A percentile compares a stretch with the other conserved stretches of the same genome.
These are phyloP conservation scores for Ballota nigra DNA, from an alignment of 257 asterid genomes.

Conservation along the genomic window DNA sequence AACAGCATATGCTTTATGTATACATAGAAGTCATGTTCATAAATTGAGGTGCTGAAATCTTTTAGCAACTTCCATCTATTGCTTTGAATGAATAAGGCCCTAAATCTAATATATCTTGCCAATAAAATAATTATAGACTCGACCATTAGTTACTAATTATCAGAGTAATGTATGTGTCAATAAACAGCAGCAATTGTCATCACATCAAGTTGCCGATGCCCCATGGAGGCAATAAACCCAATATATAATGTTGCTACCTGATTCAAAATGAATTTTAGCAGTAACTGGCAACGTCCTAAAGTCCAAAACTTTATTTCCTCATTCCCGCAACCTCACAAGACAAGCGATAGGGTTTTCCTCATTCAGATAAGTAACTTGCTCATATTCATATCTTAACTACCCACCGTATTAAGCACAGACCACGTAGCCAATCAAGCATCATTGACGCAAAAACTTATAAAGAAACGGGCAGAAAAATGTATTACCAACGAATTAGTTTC, in stretches of 20 bases:
- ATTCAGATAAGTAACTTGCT: background rate
- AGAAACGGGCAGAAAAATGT: background rate
- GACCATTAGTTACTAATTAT: background rate
- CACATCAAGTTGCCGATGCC: background rate
- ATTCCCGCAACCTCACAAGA: background rate
- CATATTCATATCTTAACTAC: constrained; percentile 4
- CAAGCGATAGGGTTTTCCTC: background rate
- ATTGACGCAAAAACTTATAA: background rate
- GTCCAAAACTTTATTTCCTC: constrained; percentile 17
- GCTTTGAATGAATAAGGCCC: background rate
- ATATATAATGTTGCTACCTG: background rate
- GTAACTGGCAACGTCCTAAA: background rate
- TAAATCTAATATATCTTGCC: background rate
- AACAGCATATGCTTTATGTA: background rate
- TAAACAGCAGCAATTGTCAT: background rate
- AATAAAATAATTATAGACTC: background rate
- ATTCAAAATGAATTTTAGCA: background rate
- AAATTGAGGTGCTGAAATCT: background rate
- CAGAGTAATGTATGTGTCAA: background rate
- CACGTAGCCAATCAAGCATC: constrained; percentile 6
- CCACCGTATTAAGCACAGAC: constrained; percentile 21
- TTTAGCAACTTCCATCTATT: background rate
- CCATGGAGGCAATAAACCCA: background rate
- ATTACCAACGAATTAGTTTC: constrained; percentile 79
- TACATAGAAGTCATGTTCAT: background rate